Base-by-base conservation (phyloP, 1,284 basidiomycete genomes). In the Xanthoconium separans region DNA sequence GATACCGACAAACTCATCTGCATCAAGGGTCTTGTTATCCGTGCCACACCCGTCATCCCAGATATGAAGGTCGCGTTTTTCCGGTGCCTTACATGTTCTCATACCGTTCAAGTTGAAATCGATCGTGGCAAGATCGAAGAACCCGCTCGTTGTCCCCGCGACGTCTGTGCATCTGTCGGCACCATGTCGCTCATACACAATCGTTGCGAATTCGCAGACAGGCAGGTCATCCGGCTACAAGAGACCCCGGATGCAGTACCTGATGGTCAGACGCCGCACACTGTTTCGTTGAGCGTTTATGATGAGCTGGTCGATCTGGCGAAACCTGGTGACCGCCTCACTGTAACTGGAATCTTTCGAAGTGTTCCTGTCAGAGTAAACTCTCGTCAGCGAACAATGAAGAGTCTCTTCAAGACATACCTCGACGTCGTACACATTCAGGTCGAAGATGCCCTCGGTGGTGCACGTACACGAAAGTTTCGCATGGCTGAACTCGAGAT, bases 11-110 rank as follows among this genome's bases (percentile, higher is more conserved):
- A 98, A 73, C 86, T 99, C 37, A 91, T 98, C 27, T 89, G 87
- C 49, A 88, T 99, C 74, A 98, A 96, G 69, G 96, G 97, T 50
- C 84, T 99, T 6, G 95, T 99, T 61, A 99, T 99, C 62, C 91
- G 97, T 40, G 93, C 95, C 0, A 98, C 96, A 0, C 93, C 96
- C 5, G 90, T 99, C 65, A 98, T 99, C 54, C 96, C 97, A 2
- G 96, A 99, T 73, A 99, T 99, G 97, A 95, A 94, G 74, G 82
- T 85, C 65, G 96, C 95, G 31, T 99, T 99, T 78, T 99, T 99
- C 85, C 91, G 95, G 45, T 99, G 96, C 75, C 77, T 93, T n/a
- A 89, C 89, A 39, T 99, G 97, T 72, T 90, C 89, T 55, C 95
- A 99, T 72, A 97, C 95, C 6, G 85, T 95, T 8, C 90, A 93